phyloP scores from a whole-genome alignment of 768 basidiomycete genomes.

The Hemileccinum impolitum region DNA sequence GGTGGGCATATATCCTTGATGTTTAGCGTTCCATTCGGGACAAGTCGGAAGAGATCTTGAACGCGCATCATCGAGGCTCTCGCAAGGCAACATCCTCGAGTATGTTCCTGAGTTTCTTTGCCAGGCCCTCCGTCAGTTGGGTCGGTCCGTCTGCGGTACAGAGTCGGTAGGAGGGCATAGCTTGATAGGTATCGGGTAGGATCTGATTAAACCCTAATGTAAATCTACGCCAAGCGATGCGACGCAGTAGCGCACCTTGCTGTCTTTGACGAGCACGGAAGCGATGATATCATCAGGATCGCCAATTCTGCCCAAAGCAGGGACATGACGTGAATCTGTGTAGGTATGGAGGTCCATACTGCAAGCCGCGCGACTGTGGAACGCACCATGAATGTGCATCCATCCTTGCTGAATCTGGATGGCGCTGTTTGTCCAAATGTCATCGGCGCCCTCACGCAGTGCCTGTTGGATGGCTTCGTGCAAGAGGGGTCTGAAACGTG shows the following conservation, averaged over 20 bases:
- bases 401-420: conserved; percentile 69
- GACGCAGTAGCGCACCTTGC: conserved; percentile 44
- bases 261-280: conserved; percentile 66
- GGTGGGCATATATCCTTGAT: background rate
- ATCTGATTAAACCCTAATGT: conserved; percentile 40
- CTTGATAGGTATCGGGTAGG: conserved; percentile 66
- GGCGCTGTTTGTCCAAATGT: conserved; percentile 62
- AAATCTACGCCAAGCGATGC: background rate
- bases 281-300: conserved; percentile 84
- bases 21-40: too few species aligned
- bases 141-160: conserved; percentile 73
- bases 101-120: conserved; percentile 41
- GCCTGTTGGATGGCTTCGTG: conserved; percentile 57
- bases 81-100: conserved; percentile 33
- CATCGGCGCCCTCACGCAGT: conserved; percentile 57
- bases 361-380: background rate
- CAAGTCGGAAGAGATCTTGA: too few species aligned
- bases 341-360: background rate
- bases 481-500: conserved; percentile 54
- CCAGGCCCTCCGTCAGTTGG: conserved; percentile 66
- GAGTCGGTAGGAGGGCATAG: conserved; percentile 81
- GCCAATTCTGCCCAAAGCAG: conserved; percentile 70
- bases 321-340: conserved; percentile 70
- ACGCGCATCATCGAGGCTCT: conserved; percentile 26
- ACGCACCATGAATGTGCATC: conserved; percentile 76